Base-by-base conservation (phyloP, 2,329 filamentous ascomycete genomes). In the Arthrinium puccinioides region DNA sequence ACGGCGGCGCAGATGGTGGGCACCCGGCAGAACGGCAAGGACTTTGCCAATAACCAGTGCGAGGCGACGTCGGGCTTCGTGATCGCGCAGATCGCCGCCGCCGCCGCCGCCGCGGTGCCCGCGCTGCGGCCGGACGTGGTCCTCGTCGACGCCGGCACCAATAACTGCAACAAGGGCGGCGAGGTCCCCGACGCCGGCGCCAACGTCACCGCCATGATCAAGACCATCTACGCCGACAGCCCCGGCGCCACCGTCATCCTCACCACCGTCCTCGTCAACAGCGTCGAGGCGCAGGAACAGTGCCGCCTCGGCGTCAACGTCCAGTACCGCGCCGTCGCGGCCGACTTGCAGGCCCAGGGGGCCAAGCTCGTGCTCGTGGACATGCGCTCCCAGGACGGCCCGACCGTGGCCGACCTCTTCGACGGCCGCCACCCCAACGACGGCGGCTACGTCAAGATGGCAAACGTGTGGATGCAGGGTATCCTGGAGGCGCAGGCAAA, bases 1-100 rank as follows among this genome's bases (percentile, higher is more conserved):
- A 60, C 59, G 53, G 40, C 41, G 16, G 53, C 61, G 32, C 27
- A 49, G 37, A 44, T 46, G 23, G 51, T 53, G 23, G 51, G 51
- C 23, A 39, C 39, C 21, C 37, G 36, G 15, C 23, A 39, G 29
- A 45, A 45, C 32, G 49, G 49, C 11, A 32, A 44, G 14, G 33
- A 36, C 40, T 49, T 51, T 28, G 27, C 44, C 19, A 40, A 50
- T 36, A 44, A 45, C 38, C 36, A 44, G 8, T 44, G 49, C n/a
- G 49, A 52, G 29, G 49, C 46, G 14, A 47, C 44, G 1, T 35
- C 40, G 4, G 49, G 49, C 3, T 52, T 49, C 36, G 40, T 45
- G 14, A 46, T 49, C 28, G 23, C 23, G 25, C 46, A 52, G 32
- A 52, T 50, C 32, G 43, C 44, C 9, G 37, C 34, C 13, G 21